Evolutionary conservation across 345 rosid genomes (phyloP), one percentile per base, ranked within the genome.

Genomic region (Citrus inodora): DNA sequence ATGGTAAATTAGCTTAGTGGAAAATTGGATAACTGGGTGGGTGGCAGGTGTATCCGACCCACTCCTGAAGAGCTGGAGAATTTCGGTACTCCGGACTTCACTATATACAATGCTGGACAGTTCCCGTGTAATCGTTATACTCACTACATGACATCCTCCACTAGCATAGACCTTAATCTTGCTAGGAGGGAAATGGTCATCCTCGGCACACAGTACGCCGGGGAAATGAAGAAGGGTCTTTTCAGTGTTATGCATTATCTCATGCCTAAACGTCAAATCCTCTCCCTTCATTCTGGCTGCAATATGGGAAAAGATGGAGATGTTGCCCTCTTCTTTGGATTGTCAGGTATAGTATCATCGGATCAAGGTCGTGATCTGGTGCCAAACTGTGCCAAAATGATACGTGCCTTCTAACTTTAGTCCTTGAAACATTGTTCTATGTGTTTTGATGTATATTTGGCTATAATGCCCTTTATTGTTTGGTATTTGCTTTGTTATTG

Each of bases 181-280:
- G 90, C 88, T 81, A 91, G 98, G 84, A 91, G 89, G 86, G 99
- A 95, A 89, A 93, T 95, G 99, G 99, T 93, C 85, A 95, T 95
- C 83, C 97, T 93, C 63, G 97, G 99, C 73, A 93, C 99, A 35
- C 99, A 94, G 76, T 96, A 96, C 80, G 98, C 99, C 48, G 99
- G 99, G 82, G 99, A 96, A 86, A 95, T 95, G 99, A 95, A 93
- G 94, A 95, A 95, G 84, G 99, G 99, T 76, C 97, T 95, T 69
- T 95, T 95, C 90, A 75, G 99, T 84, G 96, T 95, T 55, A 95
- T 95, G 98, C 98, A 95, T 86, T 93, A 93, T 91, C 97, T 95
- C 88, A 95, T 95, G 99, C 99, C 98, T 85, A 93, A 89, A 90
- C 98, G 97, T 80, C 92, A 86, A 37, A 92, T 95, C 82, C 97